Evolutionary conservation across 2,329 filamentous ascomycete species (phyloP).

Genomic region (Cercospora sp.): DNA sequence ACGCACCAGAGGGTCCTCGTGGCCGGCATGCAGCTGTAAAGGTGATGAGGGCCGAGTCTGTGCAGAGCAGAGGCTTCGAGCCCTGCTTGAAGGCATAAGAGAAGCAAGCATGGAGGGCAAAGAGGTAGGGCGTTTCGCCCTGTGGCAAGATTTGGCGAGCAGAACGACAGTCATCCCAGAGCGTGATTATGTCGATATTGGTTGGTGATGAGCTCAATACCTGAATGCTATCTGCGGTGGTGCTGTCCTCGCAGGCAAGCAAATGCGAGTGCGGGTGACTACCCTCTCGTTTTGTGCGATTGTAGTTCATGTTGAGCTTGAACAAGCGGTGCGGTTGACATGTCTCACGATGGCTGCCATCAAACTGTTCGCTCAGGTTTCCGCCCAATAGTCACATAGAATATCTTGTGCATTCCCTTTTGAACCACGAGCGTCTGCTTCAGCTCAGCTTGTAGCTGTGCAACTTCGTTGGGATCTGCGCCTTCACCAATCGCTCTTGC

Average conservation of each 20-base stretch:
- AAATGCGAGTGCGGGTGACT: not conserved
- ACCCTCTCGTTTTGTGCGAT: not conserved
- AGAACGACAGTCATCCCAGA: not conserved
- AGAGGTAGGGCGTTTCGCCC: not conserved
- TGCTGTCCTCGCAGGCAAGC: not conserved
- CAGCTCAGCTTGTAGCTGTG: conserved; percentile 17
- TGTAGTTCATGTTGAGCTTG: not conserved
- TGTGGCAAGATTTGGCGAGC: not conserved
- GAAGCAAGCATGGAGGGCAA: not conserved
- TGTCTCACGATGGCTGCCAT: not conserved
- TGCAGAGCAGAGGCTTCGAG: not conserved
- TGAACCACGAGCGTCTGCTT: conserved; percentile 5
- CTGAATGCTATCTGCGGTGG: not conserved
- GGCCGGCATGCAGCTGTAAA: not conserved
- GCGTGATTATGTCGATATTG: not conserved
- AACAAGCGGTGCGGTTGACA: not conserved
- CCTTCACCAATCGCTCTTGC: conserved; percentile 4
- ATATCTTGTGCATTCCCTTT: conserved; percentile 12
- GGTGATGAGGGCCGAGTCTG: not conserved
- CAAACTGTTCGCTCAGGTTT: conserved; percentile 12
- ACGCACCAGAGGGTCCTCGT: not conserved
- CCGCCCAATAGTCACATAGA: conserved; percentile 18
- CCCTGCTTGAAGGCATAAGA: not conserved
- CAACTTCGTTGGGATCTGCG: conserved; percentile 2
- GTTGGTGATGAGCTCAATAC: not conserved